Evolutionary conservation across 169 alveolate genomes (phyloP), one percentile per base, ranked within the genome.

Genomic region (Cryptosporidium ryanae): DNA sequence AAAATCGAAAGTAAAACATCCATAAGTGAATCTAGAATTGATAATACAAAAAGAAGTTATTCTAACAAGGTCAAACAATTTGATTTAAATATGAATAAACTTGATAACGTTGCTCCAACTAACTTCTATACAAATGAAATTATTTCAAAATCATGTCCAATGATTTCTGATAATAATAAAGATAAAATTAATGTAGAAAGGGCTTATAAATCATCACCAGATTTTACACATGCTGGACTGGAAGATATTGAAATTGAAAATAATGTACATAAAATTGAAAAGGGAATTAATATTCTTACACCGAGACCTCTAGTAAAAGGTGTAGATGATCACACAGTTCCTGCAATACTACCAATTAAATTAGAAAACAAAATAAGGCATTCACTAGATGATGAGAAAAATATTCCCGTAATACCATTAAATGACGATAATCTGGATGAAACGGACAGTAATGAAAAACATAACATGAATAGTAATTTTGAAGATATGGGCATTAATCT

Each of bases 371-470:
- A 68, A 32, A 68, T 68, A 29, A 68, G 23, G 5, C n/a, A 55
- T 27, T 59, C 50, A 52, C 43, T 68, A 29, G 67, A 68, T 29
- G 31, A 68, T 76, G 71, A 76, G 12, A 64, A 61, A 32, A 38
- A 68, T 23, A 76, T 76, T 76, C 87, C 87, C 2, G 87, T 76
- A n/a, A 61, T 76, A 55, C 87, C 87, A 12, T 31, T 55, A 25
- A 38, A 23, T 59, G 31, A 21, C n/a, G 27, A 48, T 21, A 18
- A 52, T 29, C 6, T 1, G 25, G n/a, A 38, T n/a, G 18, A 17
- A 29, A 5, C 49, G 2, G 43, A 31, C 15, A 70, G 59, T 7
- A 76, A 18, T 8, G 52, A 31, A 7, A 55, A 10, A 23, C 8
- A 13, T 34, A 5, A 32, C 5, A 70, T 34, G 6, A 38, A 43